These are phyloP conservation scores for Phyllosticta capitalensis DNA, from an alignment of 2,329 filamentous ascomycete genomes.

Conservation along the genomic window DNA sequence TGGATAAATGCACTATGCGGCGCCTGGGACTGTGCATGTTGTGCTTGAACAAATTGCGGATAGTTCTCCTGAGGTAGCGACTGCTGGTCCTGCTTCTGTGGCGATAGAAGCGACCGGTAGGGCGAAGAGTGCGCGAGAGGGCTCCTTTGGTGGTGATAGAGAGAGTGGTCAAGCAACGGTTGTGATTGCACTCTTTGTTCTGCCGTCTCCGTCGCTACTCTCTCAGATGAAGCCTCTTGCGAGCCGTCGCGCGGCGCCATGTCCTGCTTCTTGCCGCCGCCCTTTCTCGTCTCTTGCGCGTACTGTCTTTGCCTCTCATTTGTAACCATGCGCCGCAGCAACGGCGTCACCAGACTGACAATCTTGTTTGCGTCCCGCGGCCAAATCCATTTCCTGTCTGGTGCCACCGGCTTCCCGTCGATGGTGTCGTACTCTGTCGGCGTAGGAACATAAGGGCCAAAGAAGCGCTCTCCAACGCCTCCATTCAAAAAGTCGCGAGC, in stretches of 20 bases:
- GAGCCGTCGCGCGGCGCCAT: constrained; percentile 4
- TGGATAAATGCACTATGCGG: not conserved
- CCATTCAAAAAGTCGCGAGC: constrained; percentile 45
- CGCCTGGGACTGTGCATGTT: not conserved
- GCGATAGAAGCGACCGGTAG: not conserved
- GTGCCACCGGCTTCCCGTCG: constrained; percentile 35
- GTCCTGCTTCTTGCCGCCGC: constrained; percentile 28
- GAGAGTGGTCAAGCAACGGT: not conserved
- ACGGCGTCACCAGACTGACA: constrained; percentile 47
- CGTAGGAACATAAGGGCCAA: constrained; percentile 29
- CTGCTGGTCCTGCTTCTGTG: not conserved
- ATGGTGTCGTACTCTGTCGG: constrained; percentile 16
- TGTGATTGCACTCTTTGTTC: constrained; percentile 14
- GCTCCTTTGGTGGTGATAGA: not conserved
- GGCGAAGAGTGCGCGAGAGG: not conserved
- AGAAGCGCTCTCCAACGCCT: constrained; percentile 44
- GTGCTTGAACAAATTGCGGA: not conserved
- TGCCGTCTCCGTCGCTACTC: not conserved
- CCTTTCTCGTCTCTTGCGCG: constrained; percentile 46
- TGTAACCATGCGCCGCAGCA: constrained; percentile 49
- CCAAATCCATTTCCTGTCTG: constrained; percentile 37
- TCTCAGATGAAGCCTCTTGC: not conserved
- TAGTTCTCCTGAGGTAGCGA: not conserved
- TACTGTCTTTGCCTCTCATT: constrained; percentile 51
- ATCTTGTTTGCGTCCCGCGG: constrained; percentile 46